Conservation (phyloP, 352 stramenopile genomes). For the Phytophthora pinifolia region DNA sequence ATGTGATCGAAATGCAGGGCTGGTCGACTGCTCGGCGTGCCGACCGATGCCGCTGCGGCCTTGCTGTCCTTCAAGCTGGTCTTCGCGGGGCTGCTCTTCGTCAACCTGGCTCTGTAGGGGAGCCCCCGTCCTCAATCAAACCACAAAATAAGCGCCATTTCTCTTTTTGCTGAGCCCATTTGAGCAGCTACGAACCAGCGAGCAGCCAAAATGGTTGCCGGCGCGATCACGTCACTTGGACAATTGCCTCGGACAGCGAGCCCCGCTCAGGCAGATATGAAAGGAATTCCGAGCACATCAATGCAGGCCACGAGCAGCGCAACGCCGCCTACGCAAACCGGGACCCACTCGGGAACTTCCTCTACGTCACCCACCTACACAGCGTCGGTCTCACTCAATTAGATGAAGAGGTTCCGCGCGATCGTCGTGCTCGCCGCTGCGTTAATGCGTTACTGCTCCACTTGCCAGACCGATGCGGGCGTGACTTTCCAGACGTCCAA, state of each 20-base stretch:
- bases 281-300: slow-evolving; percentile 15
- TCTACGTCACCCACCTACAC: neutral
- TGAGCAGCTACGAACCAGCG: too few species aligned
- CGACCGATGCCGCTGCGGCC: too few species aligned
- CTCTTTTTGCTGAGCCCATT: too few species aligned
- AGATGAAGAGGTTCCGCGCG: slow-evolving; percentile 36
- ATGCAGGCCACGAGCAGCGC: slow-evolving; percentile 8
- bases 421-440: slow-evolving; percentile 27
- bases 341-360: slow-evolving; percentile 7
- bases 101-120: too few species aligned
- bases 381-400: neutral
- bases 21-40: too few species aligned
- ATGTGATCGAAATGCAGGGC: too few species aligned
- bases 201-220: too few species aligned
- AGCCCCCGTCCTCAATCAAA: too few species aligned
- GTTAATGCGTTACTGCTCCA: slow-evolving; percentile 29
- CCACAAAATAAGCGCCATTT: too few species aligned
- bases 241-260: slow-evolving; percentile 13
- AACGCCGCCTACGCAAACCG: slow-evolving; percentile 5
- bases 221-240: neutral
- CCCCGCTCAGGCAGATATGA: neutral
- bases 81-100: too few species aligned
- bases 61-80: too few species aligned
- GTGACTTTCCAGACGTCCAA: slow-evolving; percentile 18
- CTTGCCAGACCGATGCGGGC: slow-evolving; percentile 16